Evolutionary conservation across 331 rosid genomes (phyloP), one percentile per base, ranked within the genome.

Genomic region (Spiraea crenata): DNA sequence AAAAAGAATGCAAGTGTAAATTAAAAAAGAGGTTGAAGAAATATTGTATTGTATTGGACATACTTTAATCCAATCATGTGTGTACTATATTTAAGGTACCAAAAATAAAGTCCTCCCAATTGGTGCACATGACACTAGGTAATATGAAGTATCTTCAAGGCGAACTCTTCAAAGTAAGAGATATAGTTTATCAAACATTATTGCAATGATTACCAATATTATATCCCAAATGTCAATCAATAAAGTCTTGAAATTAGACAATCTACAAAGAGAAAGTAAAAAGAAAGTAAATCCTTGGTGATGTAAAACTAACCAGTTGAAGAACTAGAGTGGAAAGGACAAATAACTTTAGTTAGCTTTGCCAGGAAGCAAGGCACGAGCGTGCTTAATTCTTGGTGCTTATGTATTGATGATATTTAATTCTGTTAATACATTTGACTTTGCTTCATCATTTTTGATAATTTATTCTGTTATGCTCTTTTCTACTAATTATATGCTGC

Each of bases 141-240:
- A 14, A 9, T 46, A 13, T 46, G 50, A 46, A 46, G 6, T 41
- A 41, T 46, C 50, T 10, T 46, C 15, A 46, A 46, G 5, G 13
- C 50, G 50, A 46, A 20, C 19, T 25, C 31, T 57, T 57, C 41
- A 34, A 65, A 34, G 57, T n/a, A 31, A 47, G 19, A 37, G 15
- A 16, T 34, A 47, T 65, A 65, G 9, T 65, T 34, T 65, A 34
- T 65, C 45, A 65, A 47, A 50, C 57, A 47, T 47, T 65, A 47
- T 15, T 34, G 20, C 55, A 20, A 44, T 64, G 40, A 64, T 45
- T 34, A 25, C 44, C 10, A 46, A 46, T 65, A 65, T 34, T 65
- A 65, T 38, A 59, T 16, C 63, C 42, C 17, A 34, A 51, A 51
- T 51, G 20, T 57, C 2, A 57, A 57, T 16, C 62, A 13, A 57